Percentiles rank a stretch among this genome's conserved stretches.
Conservation (phyloP, 2,329 filamentous ascomycete species). For the Orbilia brochopaga region DNA sequence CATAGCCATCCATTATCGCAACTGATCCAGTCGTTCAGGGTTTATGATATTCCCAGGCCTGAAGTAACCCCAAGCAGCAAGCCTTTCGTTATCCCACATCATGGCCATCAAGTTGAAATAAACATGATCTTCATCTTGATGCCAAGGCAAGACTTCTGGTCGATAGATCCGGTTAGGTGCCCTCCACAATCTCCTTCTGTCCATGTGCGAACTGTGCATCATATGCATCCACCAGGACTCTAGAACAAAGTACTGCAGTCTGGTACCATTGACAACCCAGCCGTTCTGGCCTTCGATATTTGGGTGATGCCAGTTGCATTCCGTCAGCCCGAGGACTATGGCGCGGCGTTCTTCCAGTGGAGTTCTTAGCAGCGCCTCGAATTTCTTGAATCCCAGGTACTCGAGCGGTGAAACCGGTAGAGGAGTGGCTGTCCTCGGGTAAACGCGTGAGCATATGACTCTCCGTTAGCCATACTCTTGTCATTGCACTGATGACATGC, state of each 20-base stretch:
- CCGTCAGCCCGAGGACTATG: not conserved
- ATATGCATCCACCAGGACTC: constrained; percentile 7
- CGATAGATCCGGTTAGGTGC: constrained; percentile 8
- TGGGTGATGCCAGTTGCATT: too few species aligned
- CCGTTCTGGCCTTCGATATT: not conserved
- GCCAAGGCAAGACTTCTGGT: constrained; percentile 20
- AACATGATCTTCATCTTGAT: constrained; percentile 15
- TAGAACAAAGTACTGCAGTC: not conserved
- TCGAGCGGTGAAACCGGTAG: constrained; percentile 16
- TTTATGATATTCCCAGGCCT: not conserved
- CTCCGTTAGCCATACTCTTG: too few species aligned
- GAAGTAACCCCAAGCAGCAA: constrained; percentile 33
- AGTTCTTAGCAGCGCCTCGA: constrained; percentile 11
- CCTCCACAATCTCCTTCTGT: constrained; percentile 15
- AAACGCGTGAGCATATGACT: too few species aligned
- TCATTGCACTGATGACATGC: too few species aligned
- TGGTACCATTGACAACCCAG: not conserved
- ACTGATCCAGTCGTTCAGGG: too few species aligned
- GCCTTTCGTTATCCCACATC: constrained; percentile 30
- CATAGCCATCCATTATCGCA: too few species aligned
- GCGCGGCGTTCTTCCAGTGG: constrained; percentile 7
- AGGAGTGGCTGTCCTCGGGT: too few species aligned
- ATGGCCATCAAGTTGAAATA: constrained; percentile 23
- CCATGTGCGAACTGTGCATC: not conserved
- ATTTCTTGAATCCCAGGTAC: constrained; percentile 18